A percentile compares a stretch with the other conserved stretches of the same genome.
Conservation (phyloP, 768 basidiomycete species). For the Royoungia palumana region DNA sequence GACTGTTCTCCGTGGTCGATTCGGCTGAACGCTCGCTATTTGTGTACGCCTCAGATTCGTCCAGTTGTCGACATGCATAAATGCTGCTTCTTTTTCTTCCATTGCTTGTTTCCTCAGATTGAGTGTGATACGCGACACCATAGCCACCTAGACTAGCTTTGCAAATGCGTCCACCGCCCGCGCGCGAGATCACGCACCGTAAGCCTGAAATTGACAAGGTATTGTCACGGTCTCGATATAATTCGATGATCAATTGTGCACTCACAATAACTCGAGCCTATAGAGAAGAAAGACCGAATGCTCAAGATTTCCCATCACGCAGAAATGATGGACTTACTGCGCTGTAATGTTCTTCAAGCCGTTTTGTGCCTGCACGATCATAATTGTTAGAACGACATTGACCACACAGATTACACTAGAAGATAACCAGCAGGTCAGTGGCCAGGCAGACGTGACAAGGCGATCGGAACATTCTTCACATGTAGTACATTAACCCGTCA, state of each 20-base stretch:
- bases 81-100: background rate
- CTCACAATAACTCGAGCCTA: slow-evolving; percentile 41
- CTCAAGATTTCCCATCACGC: background rate
- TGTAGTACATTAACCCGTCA: slow-evolving; percentile 37
- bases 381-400: slow-evolving; percentile 37
- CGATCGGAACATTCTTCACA: slow-evolving; percentile 13
- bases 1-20: too few relatives aligned
- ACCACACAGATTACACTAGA: slow-evolving; percentile 38
- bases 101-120: slow-evolving; percentile 44
- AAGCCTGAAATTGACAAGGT: slow-evolving; percentile 26
- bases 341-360: slow-evolving; percentile 37
- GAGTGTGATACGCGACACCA: slow-evolving; percentile 69
- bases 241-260: background rate
- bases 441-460: background rate
- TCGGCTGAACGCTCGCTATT: too few relatives aligned
- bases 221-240: slow-evolving; percentile 30
- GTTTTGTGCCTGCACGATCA: slow-evolving; percentile 32
- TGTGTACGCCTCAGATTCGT: background rate
- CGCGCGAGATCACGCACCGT: slow-evolving; percentile 8
- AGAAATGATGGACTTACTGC: slow-evolving; percentile 18
- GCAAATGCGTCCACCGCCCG: background rate
- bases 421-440: background rate
- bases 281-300: background rate
- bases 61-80: background rate
- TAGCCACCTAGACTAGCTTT: slow-evolving; percentile 42